A percentile compares a stretch with the other conserved stretches of the same genome.
These are phyloP conservation scores for Lenzites betulinus DNA, from an alignment of 768 basidiomycete genomes.

Conservation along the genomic window DNA sequence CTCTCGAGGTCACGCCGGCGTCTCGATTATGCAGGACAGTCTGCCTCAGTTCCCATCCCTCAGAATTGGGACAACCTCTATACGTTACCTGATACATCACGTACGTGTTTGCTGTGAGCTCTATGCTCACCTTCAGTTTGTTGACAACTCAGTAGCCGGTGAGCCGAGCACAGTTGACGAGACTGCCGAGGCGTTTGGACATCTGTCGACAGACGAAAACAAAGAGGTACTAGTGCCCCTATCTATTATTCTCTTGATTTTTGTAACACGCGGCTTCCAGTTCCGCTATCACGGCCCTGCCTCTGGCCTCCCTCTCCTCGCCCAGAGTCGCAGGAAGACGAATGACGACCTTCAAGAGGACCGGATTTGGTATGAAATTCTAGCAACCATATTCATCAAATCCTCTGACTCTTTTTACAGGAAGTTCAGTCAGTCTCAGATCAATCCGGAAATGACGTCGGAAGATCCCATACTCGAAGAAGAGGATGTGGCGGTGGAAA, in stretches of 20 bases:
- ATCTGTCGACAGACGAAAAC: conserved; percentile 75
- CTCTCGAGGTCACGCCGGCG: conserved; percentile 17
- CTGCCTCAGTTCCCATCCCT: background rate
- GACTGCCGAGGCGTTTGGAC: conserved; percentile 61
- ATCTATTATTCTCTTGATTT: conserved; percentile 8
- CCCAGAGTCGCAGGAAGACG: conserved; percentile 63
- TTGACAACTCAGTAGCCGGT: background rate
- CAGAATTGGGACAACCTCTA: conserved; percentile 16
- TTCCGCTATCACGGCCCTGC: conserved; percentile 83
- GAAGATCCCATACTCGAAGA: conserved; percentile 8
- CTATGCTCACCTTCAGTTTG: background rate
- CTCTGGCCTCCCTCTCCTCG: conserved; percentile 77
- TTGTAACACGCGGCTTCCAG: conserved; percentile 37
- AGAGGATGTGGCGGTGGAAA: conserved; percentile 19
- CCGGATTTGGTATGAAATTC: conserved; percentile 25
- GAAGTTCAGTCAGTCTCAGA: conserved; percentile 21
- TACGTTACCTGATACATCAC: conserved; percentile 7
- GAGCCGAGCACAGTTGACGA: conserved; percentile 33
- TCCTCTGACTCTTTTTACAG: background rate
- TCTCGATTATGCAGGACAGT: conserved; percentile 6
- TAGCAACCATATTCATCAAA: too few relatives aligned
- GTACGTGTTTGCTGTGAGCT: background rate
- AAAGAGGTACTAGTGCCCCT: conserved; percentile 54
- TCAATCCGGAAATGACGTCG: conserved; percentile 4
- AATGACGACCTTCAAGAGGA: conserved; percentile 64